A percentile compares a stretch with the other conserved stretches of the same genome.
phyloP scores from a whole-genome alignment of 306 rosid species.

The Ceratonia siliqua region DNA sequence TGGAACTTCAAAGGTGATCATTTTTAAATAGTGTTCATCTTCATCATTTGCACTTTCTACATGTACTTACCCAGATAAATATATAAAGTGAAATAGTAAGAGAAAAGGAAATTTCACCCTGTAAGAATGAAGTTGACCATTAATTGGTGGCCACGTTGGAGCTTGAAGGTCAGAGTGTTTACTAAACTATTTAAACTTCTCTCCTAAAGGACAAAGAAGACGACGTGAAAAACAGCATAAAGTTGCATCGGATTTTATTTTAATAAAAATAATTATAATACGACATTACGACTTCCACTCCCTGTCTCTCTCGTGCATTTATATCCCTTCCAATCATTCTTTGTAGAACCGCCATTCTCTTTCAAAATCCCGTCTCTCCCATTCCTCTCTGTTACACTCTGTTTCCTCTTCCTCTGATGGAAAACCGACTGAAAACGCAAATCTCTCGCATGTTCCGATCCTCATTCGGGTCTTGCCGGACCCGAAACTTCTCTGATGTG shows the following conservation, averaged over 20 bases:
- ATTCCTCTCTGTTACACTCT: not conserved
- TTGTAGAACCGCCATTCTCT: not conserved
- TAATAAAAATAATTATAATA: conserved; percentile 27
- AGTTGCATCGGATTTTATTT: conserved; percentile 16
- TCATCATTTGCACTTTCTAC: no score
- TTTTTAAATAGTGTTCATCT: no score
- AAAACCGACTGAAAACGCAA: conserved; percentile 63
- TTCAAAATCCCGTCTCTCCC: not conserved
- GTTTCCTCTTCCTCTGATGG: conserved; percentile 47
- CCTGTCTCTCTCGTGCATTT: conserved; percentile 47
- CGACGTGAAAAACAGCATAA: conserved; percentile 39
- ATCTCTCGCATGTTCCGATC: conserved; percentile 85
- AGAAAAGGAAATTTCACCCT: no score
- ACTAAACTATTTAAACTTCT: conserved; percentile 25
- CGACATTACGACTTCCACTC: conserved; percentile 27
- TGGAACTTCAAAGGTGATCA: not conserved
- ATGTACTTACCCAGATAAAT: no score
- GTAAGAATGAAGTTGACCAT: no score
- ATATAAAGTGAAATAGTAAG: no score
- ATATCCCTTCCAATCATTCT: conserved; percentile 22
- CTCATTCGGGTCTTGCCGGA: conserved; percentile 76
- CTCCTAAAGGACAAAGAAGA: conserved; percentile 39
- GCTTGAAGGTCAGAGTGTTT: not conserved
- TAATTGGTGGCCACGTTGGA: not conserved
- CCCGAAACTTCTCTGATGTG: conserved; percentile 64